Evolutionary conservation across 306 rosid species (phyloP).

Genomic region (Alnus glutinosa): DNA sequence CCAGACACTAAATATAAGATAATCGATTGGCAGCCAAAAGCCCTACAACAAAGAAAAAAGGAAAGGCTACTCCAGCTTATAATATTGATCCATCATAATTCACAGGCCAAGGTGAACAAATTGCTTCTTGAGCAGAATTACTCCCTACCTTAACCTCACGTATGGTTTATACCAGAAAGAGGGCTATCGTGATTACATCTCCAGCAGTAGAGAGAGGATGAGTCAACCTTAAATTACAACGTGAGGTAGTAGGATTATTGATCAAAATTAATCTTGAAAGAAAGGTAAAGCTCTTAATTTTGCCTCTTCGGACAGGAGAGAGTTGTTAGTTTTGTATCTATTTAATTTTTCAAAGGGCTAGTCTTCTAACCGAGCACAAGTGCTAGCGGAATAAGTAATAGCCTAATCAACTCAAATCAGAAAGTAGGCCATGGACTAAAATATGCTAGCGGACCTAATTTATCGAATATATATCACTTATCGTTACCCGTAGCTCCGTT

Average conservation of each 20-base stretch:
- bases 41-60: neutral
- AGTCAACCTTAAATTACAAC: neutral
- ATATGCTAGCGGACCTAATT: neutral
- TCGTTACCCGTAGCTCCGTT: neutral
- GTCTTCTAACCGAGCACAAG: neutral
- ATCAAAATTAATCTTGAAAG: no score
- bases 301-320: neutral
- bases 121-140: neutral
- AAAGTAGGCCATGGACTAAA: neutral
- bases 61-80: neutral
- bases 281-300: no score
- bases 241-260: neutral
- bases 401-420: neutral
- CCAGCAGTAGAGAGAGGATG: neutral
- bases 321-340: neutral
- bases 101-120: neutral
- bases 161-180: neutral
- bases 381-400: no score
- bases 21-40: no score
- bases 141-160: neutral
- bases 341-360: neutral
- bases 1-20: neutral
- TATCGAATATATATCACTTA: neutral
- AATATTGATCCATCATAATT: neutral
- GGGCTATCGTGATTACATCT: neutral